Conservation (phyloP, 2,329 filamentous ascomycete genomes). For the Lizonia empirigonia region DNA sequence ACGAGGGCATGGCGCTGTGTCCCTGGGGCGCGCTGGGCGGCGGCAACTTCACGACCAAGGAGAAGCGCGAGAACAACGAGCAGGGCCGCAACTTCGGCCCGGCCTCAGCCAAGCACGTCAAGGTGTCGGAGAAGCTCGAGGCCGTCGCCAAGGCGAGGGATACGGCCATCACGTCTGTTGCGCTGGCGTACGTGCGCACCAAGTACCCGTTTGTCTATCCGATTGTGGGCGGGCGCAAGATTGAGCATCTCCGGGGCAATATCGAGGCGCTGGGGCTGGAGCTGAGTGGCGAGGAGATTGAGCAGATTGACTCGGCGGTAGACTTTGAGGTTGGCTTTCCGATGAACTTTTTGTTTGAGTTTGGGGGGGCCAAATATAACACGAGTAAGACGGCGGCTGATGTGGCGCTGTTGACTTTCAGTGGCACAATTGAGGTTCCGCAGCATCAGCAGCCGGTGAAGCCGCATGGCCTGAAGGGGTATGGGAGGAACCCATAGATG, state of each 20-base stretch:
- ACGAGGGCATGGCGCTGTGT: slow-evolving; percentile 66
- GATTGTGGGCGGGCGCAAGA: slow-evolving; percentile 73
- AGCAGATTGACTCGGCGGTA: slow-evolving; percentile 58
- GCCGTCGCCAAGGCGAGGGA: slow-evolving; percentile 63
- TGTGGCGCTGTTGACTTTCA: slow-evolving; percentile 34
- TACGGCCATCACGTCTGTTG: slow-evolving; percentile 62
- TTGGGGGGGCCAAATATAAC: slow-evolving; percentile 35
- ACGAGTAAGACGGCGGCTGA: slow-evolving; percentile 36
- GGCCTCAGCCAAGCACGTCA: slow-evolving; percentile 57
- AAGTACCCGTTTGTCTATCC: slow-evolving; percentile 77
- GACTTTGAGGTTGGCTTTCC: slow-evolving; percentile 65
- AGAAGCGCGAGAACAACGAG: slow-evolving; percentile 47
- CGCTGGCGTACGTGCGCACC: slow-evolving; percentile 73
- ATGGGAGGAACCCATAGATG: slow-evolving; percentile 13
- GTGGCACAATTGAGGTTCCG: slow-evolving; percentile 37
- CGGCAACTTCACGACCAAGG: slow-evolving; percentile 50
- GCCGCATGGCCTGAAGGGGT: slow-evolving; percentile 33
- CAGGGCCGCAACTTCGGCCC: slow-evolving; percentile 43
- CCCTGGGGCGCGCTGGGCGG: slow-evolving; percentile 62
- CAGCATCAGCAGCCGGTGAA: slow-evolving; percentile 31
- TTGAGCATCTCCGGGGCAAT: slow-evolving; percentile 71
- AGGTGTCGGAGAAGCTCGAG: slow-evolving; percentile 63
- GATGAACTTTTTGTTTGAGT: slow-evolving; percentile 50
- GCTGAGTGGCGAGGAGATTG: slow-evolving; percentile 59
- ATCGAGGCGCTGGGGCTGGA: slow-evolving; percentile 60